Evolutionary conservation across 2,329 filamentous ascomycete species (phyloP).

Genomic region (Colletotrichum limetticola): DNA sequence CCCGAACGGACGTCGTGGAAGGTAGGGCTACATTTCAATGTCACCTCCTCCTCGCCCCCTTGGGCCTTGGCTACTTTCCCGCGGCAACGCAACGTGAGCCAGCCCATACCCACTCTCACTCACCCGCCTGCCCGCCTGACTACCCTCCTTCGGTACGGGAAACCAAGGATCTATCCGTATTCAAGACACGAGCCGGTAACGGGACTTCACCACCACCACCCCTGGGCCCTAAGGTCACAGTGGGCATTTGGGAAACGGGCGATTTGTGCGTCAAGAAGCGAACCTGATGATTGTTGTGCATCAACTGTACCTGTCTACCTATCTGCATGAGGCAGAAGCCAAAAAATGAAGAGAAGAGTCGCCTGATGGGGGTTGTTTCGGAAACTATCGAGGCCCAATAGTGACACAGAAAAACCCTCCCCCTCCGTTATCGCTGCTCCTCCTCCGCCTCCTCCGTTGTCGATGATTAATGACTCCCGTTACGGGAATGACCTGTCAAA

Average conservation of each 20-base stretch:
- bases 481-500: constrained; percentile 27
- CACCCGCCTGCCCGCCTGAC: background rate
- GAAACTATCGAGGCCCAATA: background rate
- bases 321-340: background rate
- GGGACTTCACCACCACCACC: background rate
- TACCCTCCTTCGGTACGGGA: background rate
- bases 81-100: background rate
- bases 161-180: background rate
- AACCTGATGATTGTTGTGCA: background rate
- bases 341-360: background rate
- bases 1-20: background rate
- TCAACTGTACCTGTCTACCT: constrained; percentile 8
- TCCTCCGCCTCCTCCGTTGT: constrained; percentile 5
- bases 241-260: constrained; percentile 11
- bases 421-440: too few species aligned
- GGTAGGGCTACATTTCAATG: background rate
- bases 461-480: constrained; percentile 15
- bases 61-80: background rate
- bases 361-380: background rate
- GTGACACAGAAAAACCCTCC: background rate
- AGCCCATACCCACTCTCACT: too few species aligned
- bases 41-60: background rate
- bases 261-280: constrained; percentile 6
- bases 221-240: background rate
- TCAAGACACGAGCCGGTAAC: background rate